A percentile compares a stretch with the other conserved stretches of the same genome.
phyloP scores from a whole-genome alignment of 768 basidiomycete species.

The Sarcomyxa edulis region DNA sequence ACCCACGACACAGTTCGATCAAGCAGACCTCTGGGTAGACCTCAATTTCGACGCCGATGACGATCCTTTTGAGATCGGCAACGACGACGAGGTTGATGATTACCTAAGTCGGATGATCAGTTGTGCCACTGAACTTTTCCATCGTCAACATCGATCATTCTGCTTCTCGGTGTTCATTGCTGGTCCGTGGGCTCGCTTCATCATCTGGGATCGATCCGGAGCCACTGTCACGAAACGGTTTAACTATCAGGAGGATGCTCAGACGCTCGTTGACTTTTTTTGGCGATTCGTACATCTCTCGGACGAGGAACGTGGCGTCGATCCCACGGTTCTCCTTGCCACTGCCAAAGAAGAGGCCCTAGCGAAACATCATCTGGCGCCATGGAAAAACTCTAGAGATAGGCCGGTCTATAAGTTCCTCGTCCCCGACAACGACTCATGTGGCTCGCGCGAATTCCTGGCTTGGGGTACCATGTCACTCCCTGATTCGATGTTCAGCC shows the following conservation, averaged over 20 bases:
- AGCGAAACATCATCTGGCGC: conserved; percentile 9
- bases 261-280: conserved; percentile 21
- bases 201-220: conserved; percentile 28
- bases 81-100: conserved; percentile 5
- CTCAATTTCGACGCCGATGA: conserved; percentile 8
- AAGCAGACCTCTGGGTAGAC: too few species aligned
- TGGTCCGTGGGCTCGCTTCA: conserved; percentile 18
- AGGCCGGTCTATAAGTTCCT: conserved; percentile 9
- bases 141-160: conserved; percentile 21
- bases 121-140: conserved; percentile 14
- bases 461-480: conserved; percentile 12
- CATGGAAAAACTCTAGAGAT: not conserved
- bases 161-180: conserved; percentile 22
- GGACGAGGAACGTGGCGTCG: conserved; percentile 16
- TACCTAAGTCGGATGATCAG: conserved; percentile 18
- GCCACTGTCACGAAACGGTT: conserved; percentile 22
- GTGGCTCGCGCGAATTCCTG: conserved; percentile 6
- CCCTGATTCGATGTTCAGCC: conserved; percentile 9
- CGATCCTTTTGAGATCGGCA: conserved; percentile 9
- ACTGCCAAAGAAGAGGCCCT: conserved; percentile 5
- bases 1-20: too few species aligned
- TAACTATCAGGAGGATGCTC: conserved; percentile 13
- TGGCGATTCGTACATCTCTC: conserved; percentile 18
- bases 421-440: conserved; percentile 7
- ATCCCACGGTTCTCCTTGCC: conserved; percentile 17